Evolutionary conservation across 2,329 filamentous ascomycete species (phyloP).

Genomic region (Botrytis byssoidea): DNA sequence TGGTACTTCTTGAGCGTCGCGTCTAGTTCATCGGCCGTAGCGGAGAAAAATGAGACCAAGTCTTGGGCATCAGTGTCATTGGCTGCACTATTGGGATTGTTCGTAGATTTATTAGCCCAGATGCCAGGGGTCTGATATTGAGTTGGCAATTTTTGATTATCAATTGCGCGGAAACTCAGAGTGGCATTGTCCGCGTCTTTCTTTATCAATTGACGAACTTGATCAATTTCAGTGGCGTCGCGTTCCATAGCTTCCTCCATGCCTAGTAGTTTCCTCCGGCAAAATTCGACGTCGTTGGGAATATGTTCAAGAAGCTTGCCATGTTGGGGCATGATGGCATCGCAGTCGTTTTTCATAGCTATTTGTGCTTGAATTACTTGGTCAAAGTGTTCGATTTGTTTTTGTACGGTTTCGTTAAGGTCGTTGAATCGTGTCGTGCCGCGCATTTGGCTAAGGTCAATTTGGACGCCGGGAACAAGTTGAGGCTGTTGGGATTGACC

Average conservation of each 20-base stretch:
- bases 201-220: slow-evolving; percentile 55
- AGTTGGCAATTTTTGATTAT: slow-evolving; percentile 69
- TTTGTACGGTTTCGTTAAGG: slow-evolving; percentile 77
- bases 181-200: slow-evolving; percentile 69
- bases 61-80: slow-evolving; percentile 54
- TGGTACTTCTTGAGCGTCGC: slow-evolving; percentile 57
- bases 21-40: slow-evolving; percentile 60
- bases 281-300: slow-evolving; percentile 62
- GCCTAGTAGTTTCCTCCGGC: slow-evolving; percentile 59
- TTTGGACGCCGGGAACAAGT: slow-evolving; percentile 68
- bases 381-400: slow-evolving; percentile 75
- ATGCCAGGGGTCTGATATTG: slow-evolving; percentile 47
- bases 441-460: slow-evolving; percentile 75
- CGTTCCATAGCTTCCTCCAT: slow-evolving; percentile 62
- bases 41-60: slow-evolving; percentile 63
- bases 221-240: slow-evolving; percentile 59
- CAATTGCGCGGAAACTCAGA: slow-evolving; percentile 69
- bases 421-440: slow-evolving; percentile 91
- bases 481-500: slow-evolving; percentile 52
- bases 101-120: slow-evolving; percentile 47
- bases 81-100: slow-evolving; percentile 39
- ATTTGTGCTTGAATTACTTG: slow-evolving; percentile 78
- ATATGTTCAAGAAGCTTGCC: slow-evolving; percentile 63
- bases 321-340: slow-evolving; percentile 64
- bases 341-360: slow-evolving; percentile 71